These are phyloP conservation scores for Botrytis paeoniae DNA, from an alignment of 2,329 filamentous ascomycete species.

Conservation along the genomic window DNA sequence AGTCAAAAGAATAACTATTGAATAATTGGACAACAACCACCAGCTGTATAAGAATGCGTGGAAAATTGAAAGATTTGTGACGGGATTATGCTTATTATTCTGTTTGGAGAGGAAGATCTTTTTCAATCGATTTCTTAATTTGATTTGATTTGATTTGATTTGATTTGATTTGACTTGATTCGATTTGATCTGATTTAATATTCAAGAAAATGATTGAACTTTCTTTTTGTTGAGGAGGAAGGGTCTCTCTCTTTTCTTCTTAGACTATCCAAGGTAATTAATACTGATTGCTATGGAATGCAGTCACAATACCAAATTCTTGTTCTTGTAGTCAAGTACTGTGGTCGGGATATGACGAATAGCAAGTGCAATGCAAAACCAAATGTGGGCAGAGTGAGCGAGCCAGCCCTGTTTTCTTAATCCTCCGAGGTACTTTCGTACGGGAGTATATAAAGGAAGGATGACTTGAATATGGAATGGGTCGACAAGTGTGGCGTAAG, in stretches of 20 bases:
- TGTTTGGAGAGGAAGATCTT: background rate
- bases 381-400: background rate
- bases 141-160: too few relatives aligned
- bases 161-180: background rate
- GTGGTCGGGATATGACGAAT: background rate
- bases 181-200: background rate
- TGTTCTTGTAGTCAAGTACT: background rate
- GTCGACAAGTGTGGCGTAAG: background rate
- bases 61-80: background rate
- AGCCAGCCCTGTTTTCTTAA: background rate
- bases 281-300: background rate
- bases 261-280: background rate
- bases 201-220: background rate
- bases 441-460: background rate
- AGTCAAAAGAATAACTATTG: background rate
- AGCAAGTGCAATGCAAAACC: background rate
- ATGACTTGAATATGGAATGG: background rate
- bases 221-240: background rate
- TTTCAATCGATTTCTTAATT: background rate
- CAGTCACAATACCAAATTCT: background rate
- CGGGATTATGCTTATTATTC: constrained; percentile 12
- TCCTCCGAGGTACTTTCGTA: background rate
- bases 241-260: background rate
- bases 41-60: background rate
- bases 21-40: background rate